These are phyloP conservation scores for Cucumis melo DNA, from an alignment of 306 rosid species.

Conservation along the genomic window DNA sequence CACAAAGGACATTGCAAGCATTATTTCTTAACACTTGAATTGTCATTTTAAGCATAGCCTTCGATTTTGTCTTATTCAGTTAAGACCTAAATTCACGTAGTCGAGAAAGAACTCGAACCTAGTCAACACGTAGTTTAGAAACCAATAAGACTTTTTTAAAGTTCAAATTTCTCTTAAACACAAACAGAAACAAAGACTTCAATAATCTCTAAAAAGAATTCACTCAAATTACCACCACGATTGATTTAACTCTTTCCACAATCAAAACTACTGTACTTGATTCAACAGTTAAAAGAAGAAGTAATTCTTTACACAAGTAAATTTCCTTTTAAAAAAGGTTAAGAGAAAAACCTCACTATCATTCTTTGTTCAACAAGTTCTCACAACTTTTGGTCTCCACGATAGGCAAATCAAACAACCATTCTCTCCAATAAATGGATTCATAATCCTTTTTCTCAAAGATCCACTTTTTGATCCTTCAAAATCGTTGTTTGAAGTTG, in stretches of 20 bases:
- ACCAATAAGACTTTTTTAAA: too few relatives aligned
- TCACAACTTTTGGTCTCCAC: constrained; percentile 26
- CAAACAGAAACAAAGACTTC: too few relatives aligned
- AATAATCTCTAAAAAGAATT: background rate
- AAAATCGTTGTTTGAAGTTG: constrained; percentile 9
- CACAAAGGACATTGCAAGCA: too few relatives aligned
- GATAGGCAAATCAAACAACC: constrained; percentile 25
- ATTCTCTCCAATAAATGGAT: constrained; percentile 30
- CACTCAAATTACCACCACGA: background rate
- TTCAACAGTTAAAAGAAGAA: background rate
- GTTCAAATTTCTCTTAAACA: too few relatives aligned
- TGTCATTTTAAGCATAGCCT: too few relatives aligned
- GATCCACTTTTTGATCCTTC: constrained; percentile 24
- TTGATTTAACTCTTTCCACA: background rate
- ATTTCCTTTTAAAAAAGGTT: background rate
- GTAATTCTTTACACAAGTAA: background rate
- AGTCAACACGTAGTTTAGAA: too few relatives aligned
- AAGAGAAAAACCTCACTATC: background rate
- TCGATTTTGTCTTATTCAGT: too few relatives aligned
- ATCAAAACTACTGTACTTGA: background rate
- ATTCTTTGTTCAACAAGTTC: constrained; percentile 13
- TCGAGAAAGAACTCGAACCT: too few relatives aligned
- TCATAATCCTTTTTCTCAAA: constrained; percentile 20
- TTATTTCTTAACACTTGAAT: too few relatives aligned
- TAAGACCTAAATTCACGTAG: too few relatives aligned